Evolutionary conservation across 1,139 yeast species (phyloP).

Genomic region (Yamadazyma triangularis): DNA sequence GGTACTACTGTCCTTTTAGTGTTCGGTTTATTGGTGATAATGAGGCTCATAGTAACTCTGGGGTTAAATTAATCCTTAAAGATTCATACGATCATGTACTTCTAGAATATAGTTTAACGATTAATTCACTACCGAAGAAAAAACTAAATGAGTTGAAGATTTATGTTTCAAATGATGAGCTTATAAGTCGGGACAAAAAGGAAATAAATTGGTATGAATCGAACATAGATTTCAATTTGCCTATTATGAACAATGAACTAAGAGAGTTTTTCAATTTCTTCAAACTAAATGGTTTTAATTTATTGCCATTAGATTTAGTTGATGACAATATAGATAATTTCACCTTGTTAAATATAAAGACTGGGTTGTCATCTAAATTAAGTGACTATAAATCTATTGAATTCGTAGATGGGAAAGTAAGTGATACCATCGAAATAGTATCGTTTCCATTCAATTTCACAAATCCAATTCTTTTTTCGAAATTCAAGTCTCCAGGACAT

Average conservation of each 20-base stretch:
- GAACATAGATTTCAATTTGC: conserved; percentile 6
- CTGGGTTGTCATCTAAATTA: conserved; percentile 2
- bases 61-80: conserved; percentile 18
- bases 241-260: conserved; percentile 9
- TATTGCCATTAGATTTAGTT: conserved; percentile 24
- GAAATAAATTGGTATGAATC: conserved; percentile 20
- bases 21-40: conserved; percentile 18
- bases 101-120: conserved; percentile 8
- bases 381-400: conserved; percentile 5
- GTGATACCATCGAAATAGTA: conserved; percentile 7
- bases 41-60: conserved; percentile 22
- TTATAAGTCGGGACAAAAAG: conserved; percentile 9
- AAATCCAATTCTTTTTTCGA: conserved; percentile 42
- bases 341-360: conserved; percentile 2
- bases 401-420: conserved; percentile 3
- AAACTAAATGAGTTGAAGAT: conserved; percentile 11
- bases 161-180: conserved; percentile 14
- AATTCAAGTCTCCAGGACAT: conserved; percentile 44
- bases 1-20: conserved; percentile 25
- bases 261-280: conserved; percentile 14
- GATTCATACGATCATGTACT: conserved; percentile 3
- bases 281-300: conserved; percentile 20
- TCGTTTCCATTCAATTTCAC: conserved; percentile 58
- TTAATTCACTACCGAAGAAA: conserved; percentile 13
- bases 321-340: conserved; percentile 3